Percentiles rank a stretch among this genome's conserved stretches.
phyloP scores from a whole-genome alignment of 148 eudicot genomes.

The Cornus controversa region DNA sequence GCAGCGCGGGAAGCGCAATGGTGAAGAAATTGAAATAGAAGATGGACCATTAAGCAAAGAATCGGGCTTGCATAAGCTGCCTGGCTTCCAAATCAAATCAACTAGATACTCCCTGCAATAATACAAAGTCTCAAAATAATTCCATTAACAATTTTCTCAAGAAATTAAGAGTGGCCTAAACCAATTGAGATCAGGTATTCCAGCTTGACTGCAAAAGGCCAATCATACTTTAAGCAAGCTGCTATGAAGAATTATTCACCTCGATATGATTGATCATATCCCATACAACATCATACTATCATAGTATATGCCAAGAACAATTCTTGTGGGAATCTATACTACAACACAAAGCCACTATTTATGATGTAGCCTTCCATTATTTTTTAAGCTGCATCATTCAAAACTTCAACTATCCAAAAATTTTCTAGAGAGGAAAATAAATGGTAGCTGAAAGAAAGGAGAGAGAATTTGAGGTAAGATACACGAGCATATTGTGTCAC shows the following conservation, averaged over 20 bases:
- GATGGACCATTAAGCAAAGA: conserved; percentile 90
- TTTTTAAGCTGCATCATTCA: not conserved
- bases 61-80: conserved; percentile 82
- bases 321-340: not conserved
- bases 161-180: not conserved
- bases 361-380: not conserved
- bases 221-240: not conserved
- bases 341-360: not conserved
- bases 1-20: conserved; percentile 81
- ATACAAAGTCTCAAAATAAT: not conserved
- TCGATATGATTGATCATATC: not conserved
- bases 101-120: conserved; percentile 80
- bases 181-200: not conserved
- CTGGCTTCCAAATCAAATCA: conserved; percentile 84
- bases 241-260: not conserved
- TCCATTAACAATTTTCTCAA: not conserved
- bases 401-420: not conserved
- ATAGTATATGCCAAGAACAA: not conserved
- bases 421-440: not conserved
- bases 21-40: conserved; percentile 86
- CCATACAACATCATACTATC: not conserved
- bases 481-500: not conserved
- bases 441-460: not conserved
- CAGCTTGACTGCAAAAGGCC: not conserved
- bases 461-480: not conserved